A percentile compares a stretch with the other conserved stretches of the same genome.
These are phyloP conservation scores for Fusarium sublunatum DNA, from an alignment of 2,329 filamentous ascomycete genomes.

Conservation along the genomic window DNA sequence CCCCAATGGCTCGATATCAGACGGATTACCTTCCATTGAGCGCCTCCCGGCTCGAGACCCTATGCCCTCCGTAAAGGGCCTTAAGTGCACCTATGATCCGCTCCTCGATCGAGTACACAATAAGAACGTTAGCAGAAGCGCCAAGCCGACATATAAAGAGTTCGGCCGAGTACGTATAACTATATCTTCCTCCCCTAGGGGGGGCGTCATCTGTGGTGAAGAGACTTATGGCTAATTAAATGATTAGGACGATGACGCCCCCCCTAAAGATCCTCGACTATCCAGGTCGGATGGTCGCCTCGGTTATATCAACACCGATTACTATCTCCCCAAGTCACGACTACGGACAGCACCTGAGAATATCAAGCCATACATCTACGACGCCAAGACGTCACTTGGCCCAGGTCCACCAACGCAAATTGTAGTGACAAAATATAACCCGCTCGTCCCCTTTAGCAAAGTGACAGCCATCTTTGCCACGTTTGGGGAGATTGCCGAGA, in stretches of 20 bases:
- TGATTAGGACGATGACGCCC: slow-evolving; percentile 81
- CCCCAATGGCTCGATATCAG: slow-evolving; percentile 51
- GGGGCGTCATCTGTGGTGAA: slow-evolving; percentile 70
- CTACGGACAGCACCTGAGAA: slow-evolving; percentile 80
- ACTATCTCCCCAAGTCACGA: slow-evolving; percentile 76
- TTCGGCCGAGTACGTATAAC: slow-evolving; percentile 74
- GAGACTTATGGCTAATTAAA: slow-evolving; percentile 67
- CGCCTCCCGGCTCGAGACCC: slow-evolving; percentile 69
- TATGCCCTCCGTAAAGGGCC: slow-evolving; percentile 63
- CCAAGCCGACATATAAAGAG: slow-evolving; percentile 71
- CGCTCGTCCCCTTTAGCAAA: slow-evolving; percentile 82
- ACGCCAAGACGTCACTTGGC: slow-evolving; percentile 84
- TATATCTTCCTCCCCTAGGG: slow-evolving; percentile 57
- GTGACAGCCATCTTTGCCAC: slow-evolving; percentile 80
- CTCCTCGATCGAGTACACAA: slow-evolving; percentile 62
- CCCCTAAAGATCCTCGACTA: slow-evolving; percentile 84
- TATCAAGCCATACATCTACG: slow-evolving; percentile 83
- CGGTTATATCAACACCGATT: slow-evolving; percentile 76
- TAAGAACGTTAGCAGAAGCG: slow-evolving; percentile 64
- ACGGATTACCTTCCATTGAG: slow-evolving; percentile 50
- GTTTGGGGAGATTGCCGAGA: slow-evolving; percentile 88
- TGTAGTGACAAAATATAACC: slow-evolving; percentile 96
- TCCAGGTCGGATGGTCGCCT: slow-evolving; percentile 70
- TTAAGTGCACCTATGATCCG: slow-evolving; percentile 71
- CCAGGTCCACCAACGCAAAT: slow-evolving; percentile 91